Conservation (phyloP, 306 rosid species). For the Prinsepia uniflora region DNA sequence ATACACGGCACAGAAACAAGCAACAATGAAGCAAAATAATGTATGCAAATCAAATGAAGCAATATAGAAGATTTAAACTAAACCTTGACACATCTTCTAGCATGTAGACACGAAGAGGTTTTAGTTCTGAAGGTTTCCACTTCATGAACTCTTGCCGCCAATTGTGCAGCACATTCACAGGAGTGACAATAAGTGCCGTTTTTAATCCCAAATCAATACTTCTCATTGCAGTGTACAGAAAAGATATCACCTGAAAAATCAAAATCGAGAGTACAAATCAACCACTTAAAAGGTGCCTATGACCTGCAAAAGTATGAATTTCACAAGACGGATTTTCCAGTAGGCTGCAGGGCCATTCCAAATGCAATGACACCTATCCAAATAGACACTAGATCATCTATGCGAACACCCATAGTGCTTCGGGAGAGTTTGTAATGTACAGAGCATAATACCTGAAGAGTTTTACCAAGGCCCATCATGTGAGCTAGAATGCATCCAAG, state of each 20-base stretch:
- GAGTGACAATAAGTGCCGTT: conserved; percentile 87
- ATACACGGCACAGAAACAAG: background rate
- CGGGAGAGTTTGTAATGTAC: background rate
- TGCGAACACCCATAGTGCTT: background rate
- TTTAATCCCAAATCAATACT: conserved; percentile 78
- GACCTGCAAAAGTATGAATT: background rate
- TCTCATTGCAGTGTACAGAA: conserved; percentile 93
- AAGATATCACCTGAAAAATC: conserved; percentile 75
- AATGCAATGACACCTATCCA: background rate
- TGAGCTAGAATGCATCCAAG: conserved; percentile 99
- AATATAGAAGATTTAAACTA: conserved; percentile 5
- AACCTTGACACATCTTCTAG: conserved; percentile 91
- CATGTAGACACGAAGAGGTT: conserved; percentile 78
- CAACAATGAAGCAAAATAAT: background rate
- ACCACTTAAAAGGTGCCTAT: conserved; percentile 15
- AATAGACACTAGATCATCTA: background rate
- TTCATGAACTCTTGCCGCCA: conserved; percentile 93
- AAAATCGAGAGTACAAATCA: conserved; percentile 27
- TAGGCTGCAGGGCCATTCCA: background rate
- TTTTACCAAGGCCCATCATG: conserved; percentile 99
- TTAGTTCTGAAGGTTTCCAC: conserved; percentile 89
- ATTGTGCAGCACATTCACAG: conserved; percentile 93
- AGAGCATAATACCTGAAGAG: conserved; percentile 69
- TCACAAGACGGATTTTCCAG: background rate
- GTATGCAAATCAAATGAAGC: background rate